Evolutionary conservation across 345 rosid genomes (phyloP), one percentile per base, ranked within the genome.

Genomic region (Geranium rotundifolium): DNA sequence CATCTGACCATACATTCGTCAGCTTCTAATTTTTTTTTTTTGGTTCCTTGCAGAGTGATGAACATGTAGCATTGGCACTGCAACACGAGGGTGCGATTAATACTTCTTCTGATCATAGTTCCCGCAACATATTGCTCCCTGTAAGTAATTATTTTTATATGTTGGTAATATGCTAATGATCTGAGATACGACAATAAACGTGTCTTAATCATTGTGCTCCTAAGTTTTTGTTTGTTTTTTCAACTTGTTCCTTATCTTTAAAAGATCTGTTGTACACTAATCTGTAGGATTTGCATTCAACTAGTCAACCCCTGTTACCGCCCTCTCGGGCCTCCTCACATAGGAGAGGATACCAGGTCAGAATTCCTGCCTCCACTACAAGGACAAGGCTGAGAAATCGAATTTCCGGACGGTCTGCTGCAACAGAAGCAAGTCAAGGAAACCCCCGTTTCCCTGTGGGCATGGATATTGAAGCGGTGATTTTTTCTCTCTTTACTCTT

Each of bases 401-500:
- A 55, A 60, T 78, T 30, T 65, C 73, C 63, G 77, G 77, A 65
- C 82, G 69, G 30, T 57, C 85, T 65, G 66, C 84, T 63, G 66
- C 71, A 19, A 65, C 71, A 37, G 54, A 74, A 71, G 61, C 80
- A 8, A 69, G 84, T 74, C 71, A 71, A 20, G 68, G 85, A 65
- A 76, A 81, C 71, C 67, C 84, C 63, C 82, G 58, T 16, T 92
- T 89, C 74, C 87, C 95, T 67, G 63, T 64, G 67, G 74, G 67
- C 69, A 85, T 89, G 96, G 85, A 76, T 69, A 56, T 87, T n/a
- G 95, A 87, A 34, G 71, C 64, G 95, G 98, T 92, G 7, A 31
- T 31, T 31, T 18, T 29, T 64, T 41, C 61, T 5, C 14, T 17
- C 65, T 49, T 31, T 31, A 31, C 4, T 7, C 59, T n/a, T 60